These are phyloP conservation scores for Phytopythium delawarense DNA, from an alignment of 352 stramenopile genomes.

Conservation along the genomic window DNA sequence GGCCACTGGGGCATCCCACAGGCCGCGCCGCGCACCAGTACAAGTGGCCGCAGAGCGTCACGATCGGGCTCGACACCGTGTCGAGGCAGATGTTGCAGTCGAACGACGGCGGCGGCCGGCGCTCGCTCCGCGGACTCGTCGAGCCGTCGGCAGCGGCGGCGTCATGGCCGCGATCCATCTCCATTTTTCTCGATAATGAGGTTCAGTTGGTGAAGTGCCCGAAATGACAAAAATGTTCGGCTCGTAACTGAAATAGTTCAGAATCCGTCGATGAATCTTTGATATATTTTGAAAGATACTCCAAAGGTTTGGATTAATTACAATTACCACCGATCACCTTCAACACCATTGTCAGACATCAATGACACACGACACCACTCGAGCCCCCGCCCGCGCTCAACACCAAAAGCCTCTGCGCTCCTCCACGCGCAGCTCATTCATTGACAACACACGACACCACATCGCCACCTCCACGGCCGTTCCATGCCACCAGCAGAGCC, in stretches of 20 bases:
- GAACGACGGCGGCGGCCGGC: conserved; percentile 26
- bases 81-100: conserved; percentile 92
- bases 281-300: not conserved
- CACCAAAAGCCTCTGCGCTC: not conserved
- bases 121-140: not conserved
- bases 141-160: too few relatives aligned
- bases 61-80: conserved; percentile 77
- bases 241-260: too few relatives aligned
- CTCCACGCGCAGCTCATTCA: not conserved
- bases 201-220: too few relatives aligned
- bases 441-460: not conserved
- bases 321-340: not conserved
- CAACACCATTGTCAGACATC: too few relatives aligned
- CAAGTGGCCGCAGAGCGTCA: conserved; percentile 88
- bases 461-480: not conserved
- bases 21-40: conserved; percentile 66
- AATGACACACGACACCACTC: not conserved
- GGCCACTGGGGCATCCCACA: not conserved
- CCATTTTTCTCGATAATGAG: too few relatives aligned
- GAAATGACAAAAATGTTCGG: too few relatives aligned
- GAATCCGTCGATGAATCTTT: too few relatives aligned
- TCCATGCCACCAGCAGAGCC: not conserved
- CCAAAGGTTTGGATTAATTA: too few relatives aligned
- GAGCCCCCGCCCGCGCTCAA: not conserved
- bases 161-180: not conserved